Percentiles rank a stretch among this genome's conserved stretches.
phyloP scores from a whole-genome alignment of 2,329 filamentous ascomycete genomes.

The Hymenoscyphus infarciens region DNA sequence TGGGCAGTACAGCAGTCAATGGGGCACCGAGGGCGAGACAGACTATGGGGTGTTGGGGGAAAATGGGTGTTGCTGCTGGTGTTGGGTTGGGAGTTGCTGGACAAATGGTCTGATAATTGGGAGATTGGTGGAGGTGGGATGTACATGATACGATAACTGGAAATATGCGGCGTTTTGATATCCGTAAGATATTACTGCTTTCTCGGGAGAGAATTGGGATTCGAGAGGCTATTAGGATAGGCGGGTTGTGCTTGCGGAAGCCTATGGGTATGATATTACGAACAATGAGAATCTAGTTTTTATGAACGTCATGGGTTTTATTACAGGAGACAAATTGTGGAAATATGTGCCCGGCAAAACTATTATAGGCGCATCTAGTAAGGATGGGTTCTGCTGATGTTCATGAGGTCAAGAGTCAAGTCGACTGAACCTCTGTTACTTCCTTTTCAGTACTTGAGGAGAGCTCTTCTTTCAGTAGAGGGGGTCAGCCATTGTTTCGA shows the following conservation, averaged over 20 bases:
- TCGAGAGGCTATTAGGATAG: background rate
- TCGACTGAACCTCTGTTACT: too few relatives aligned
- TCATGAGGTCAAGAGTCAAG: too few relatives aligned
- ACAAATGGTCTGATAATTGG: slow-evolving; percentile 18
- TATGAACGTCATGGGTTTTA: background rate
- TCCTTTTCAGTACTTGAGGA: too few relatives aligned
- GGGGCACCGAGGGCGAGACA: slow-evolving; percentile 25
- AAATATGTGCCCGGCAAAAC: too few relatives aligned
- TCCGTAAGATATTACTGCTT: background rate
- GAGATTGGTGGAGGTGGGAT: background rate
- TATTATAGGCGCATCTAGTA: too few relatives aligned
- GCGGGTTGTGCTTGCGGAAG: background rate
- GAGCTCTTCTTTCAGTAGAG: too few relatives aligned
- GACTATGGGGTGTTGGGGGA: slow-evolving; percentile 27
- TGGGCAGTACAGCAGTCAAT: slow-evolving; percentile 21
- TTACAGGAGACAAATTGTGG: too few relatives aligned
- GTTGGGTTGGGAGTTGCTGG: slow-evolving; percentile 28
- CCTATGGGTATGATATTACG: background rate
- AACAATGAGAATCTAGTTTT: background rate
- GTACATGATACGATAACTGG: background rate
- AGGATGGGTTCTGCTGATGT: too few relatives aligned
- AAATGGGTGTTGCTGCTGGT: slow-evolving; percentile 25
- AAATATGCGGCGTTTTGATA: background rate
- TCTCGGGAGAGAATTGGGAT: background rate
- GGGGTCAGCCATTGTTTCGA: too few relatives aligned